Conservation (phyloP, 2,329 filamentous ascomycete species). For the Trichoderma guizhouense region DNA sequence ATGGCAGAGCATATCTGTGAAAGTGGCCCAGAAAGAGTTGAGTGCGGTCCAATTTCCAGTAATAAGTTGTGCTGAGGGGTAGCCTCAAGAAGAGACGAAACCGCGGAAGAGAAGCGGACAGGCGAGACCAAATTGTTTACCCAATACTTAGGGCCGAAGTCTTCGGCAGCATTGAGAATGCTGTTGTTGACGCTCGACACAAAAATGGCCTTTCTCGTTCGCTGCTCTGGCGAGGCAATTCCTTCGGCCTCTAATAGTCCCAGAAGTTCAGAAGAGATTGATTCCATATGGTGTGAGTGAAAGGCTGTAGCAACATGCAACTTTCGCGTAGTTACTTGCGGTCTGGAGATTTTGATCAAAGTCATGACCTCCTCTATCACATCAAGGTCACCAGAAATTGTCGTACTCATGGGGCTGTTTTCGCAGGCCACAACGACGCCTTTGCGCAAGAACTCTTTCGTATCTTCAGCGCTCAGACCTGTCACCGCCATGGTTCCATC, state of each 20-base stretch:
- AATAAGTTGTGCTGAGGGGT: slow-evolving; percentile 7
- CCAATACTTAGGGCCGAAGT: slow-evolving; percentile 25
- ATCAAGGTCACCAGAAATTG: slow-evolving; percentile 30
- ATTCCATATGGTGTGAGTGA: slow-evolving; percentile 33
- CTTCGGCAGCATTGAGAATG: background rate
- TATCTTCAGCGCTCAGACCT: slow-evolving; percentile 21
- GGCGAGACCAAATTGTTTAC: slow-evolving; percentile 26
- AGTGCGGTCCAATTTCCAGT: slow-evolving; percentile 27
- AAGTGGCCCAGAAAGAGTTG: slow-evolving; percentile 20
- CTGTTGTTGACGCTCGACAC: background rate
- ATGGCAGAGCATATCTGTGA: slow-evolving; percentile 16
- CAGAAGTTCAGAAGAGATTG: slow-evolving; percentile 17
- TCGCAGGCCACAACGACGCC: slow-evolving; percentile 31
- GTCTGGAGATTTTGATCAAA: slow-evolving; percentile 3
- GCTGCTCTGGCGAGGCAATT: background rate
- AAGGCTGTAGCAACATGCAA: slow-evolving; percentile 24
- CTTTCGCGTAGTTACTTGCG: slow-evolving; percentile 20
- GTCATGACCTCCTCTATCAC: slow-evolving; percentile 25
- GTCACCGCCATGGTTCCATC: slow-evolving; percentile 31
- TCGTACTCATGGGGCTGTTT: slow-evolving; percentile 33
- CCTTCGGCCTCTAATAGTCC: background rate
- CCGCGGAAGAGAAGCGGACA: slow-evolving; percentile 22
- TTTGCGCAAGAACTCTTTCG: background rate
- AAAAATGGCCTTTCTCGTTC: background rate
- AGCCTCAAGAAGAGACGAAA: background rate